A percentile compares a stretch with the other conserved stretches of the same genome.
These are phyloP conservation scores for Puccinia hordei DNA, from an alignment of 1,284 basidiomycete genomes.

Conservation along the genomic window DNA sequence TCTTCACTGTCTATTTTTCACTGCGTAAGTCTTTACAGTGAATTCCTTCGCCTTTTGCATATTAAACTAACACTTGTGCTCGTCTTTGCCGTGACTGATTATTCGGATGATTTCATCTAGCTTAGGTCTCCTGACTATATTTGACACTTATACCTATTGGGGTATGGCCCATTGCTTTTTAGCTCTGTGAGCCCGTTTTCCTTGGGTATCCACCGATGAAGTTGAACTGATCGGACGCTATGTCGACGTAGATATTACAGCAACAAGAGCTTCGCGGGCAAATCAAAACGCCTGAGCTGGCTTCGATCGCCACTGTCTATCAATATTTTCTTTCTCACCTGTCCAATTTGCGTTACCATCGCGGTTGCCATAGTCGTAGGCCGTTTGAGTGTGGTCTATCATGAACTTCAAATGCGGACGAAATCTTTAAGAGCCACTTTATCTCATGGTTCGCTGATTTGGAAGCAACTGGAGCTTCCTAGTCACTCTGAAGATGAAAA, in stretches of 20 bases:
- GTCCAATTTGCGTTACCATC: constrained; percentile 5
- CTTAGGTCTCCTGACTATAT: constrained; percentile 4
- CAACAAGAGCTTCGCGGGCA: neutral
- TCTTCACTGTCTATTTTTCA: neutral
- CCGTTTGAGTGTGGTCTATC: neutral
- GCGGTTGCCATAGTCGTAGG: neutral
- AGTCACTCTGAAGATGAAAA: neutral
- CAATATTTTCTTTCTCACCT: neutral
- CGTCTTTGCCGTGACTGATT: neutral
- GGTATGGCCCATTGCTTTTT: constrained; percentile 18
- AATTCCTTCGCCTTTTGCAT: too few species aligned
- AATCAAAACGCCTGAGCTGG: neutral
- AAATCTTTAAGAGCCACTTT: neutral
- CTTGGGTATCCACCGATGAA: neutral
- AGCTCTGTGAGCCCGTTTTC: neutral
- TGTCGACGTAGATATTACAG: neutral
- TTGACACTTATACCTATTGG: constrained; percentile 12
- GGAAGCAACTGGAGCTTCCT: neutral
- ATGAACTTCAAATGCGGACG: neutral
- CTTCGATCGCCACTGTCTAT: constrained; percentile 3
- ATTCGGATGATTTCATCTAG: neutral
- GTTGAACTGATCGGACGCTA: neutral
- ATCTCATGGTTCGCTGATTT: neutral
- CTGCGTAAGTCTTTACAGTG: constrained; percentile 5
- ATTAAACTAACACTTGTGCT: neutral